Conservation (phyloP, 1,139 yeast species). For the Diutina siamensis region DNA sequence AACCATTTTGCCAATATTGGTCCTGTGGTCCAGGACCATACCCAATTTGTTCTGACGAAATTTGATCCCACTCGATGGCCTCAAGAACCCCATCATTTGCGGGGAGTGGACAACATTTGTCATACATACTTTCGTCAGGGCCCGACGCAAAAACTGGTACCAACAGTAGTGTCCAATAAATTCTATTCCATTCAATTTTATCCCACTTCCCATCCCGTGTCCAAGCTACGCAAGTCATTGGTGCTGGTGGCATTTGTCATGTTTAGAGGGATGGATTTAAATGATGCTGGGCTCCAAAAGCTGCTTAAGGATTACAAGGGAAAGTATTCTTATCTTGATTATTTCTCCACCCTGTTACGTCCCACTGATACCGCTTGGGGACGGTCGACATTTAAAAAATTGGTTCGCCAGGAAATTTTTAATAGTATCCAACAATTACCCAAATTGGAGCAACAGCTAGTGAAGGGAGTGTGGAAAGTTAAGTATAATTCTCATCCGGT, state of each 20-base stretch:
- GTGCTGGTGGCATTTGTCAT: neutral
- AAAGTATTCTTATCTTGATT: neutral
- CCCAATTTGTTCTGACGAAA: neutral
- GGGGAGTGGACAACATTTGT: neutral
- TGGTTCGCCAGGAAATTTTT: neutral
- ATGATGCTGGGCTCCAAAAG: neutral
- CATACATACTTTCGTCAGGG: neutral
- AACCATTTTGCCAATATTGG: neutral
- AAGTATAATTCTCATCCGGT: neutral
- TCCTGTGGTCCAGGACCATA: neutral
- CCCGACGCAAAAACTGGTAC: neutral
- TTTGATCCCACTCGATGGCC: neutral
- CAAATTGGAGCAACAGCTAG: neutral
- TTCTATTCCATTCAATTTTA: neutral
- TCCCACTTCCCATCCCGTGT: neutral
- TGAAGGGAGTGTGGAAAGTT: neutral
- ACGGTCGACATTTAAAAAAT: neutral
- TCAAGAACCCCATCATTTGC: neutral
- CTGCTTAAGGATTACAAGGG: neutral
- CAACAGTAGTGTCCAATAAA: neutral
- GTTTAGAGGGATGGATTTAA: neutral
- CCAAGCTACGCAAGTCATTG: neutral
- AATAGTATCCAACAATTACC: neutral
- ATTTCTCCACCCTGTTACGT: neutral
- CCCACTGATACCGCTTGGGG: slow-evolving; percentile 2